These are phyloP conservation scores for Blastomyces emzantsi DNA, from an alignment of 2,329 filamentous ascomycete genomes.

Conservation along the genomic window DNA sequence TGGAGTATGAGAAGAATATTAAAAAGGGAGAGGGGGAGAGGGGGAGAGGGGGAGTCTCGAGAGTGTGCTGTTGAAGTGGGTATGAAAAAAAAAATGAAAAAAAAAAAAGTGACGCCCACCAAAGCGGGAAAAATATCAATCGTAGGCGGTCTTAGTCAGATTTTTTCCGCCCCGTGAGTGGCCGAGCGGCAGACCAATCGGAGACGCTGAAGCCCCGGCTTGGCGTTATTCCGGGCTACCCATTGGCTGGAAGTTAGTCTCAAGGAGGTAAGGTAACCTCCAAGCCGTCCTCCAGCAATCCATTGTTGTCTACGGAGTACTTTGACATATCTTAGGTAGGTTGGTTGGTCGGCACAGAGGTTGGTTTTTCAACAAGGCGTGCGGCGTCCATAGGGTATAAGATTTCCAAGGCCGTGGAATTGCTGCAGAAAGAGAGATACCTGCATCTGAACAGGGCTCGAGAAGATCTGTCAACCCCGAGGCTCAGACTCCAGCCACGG, in stretches of 20 bases:
- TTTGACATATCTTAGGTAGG: too few relatives aligned
- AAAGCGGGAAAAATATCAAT: background rate
- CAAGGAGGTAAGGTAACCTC: too few relatives aligned
- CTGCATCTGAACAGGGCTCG: too few relatives aligned
- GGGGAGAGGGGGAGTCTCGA: background rate
- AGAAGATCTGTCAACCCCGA: too few relatives aligned
- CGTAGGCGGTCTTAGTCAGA: background rate
- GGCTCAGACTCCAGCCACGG: too few relatives aligned
- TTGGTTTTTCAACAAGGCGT: too few relatives aligned
- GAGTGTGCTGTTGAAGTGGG: background rate
- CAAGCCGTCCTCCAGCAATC: too few relatives aligned
- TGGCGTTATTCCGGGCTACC: background rate
- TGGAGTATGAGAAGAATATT: slow-evolving; percentile 1
- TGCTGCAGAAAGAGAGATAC: background rate
- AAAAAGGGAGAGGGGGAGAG: slow-evolving; percentile 7
- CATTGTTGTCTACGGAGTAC: too few relatives aligned
- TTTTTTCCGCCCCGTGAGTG: background rate
- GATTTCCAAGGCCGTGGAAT: background rate
- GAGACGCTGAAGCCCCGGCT: background rate
- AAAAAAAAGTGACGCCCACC: background rate
- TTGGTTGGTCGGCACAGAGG: too few relatives aligned
- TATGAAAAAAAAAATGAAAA: background rate
- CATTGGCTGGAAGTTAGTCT: background rate
- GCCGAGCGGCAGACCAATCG: background rate
- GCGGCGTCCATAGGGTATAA: too few relatives aligned